Base-by-base conservation (phyloP, 768 basidiomycete species). In the Leccinum longicurvipes region DNA sequence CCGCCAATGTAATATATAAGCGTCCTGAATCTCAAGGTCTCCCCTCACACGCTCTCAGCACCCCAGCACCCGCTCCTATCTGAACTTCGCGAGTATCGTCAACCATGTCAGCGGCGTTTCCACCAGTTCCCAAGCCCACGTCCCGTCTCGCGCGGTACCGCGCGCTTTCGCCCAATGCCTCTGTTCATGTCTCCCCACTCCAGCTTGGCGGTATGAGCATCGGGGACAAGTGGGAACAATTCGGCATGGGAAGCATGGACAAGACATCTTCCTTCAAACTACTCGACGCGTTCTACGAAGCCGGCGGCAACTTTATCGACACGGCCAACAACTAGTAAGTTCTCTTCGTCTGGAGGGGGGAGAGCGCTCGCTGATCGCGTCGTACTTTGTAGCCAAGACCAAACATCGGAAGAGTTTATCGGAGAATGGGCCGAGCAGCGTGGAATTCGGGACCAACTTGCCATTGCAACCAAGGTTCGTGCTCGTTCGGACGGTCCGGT, bases 391-490 rank as follows among this genome's bases (percentile, higher is more conserved):
- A 80, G 77, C 53, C 82, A 85, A 59, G 76, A 82, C 54, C 83
- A 79, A 56, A 63, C 75, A n/a, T 82, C 81, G 4, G 84, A 88
- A 63, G 58, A 60, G 49, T 77, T 79, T 61, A 72, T 81, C 19
- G 80, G 80, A 8, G 80, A 80, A 59, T 82, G 80, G 79, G 76
- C 76, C 63, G 73, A 76, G 56, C 48, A 59, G 27, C 69, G 77
- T n/a, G 71, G 68, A 0, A 72, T 74, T 52, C 70, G 80, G 39
- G 77, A 82, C 56, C 77, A 79, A 47, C 72, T 82, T n/a, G 68
- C 80, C 60, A 66, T 80, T 29, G 79, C 79, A 0, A 45, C 79
- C 29, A 80, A 75, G 73, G 44, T 45, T 23, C 21, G 44, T 21
- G 1, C 41, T 2, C 17, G 41, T 42, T n/a, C n/a, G n/a, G n/a